phyloP scores from a whole-genome alignment of 306 rosid genomes.

The Lotus japonicus region DNA sequence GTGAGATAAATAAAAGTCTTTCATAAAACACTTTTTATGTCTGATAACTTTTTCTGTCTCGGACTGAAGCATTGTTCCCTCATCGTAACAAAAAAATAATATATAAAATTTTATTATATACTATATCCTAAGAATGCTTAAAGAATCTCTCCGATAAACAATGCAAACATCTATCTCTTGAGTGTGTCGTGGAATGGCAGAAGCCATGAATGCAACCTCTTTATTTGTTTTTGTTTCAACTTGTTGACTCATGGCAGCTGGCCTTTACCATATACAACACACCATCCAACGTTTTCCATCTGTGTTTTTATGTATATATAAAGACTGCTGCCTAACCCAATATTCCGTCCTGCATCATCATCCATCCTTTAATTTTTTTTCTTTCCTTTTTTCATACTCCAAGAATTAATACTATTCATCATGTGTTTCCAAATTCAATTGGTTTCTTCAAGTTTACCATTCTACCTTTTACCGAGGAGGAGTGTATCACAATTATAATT shows the following conservation, averaged over 20 bases:
- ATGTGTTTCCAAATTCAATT: background rate
- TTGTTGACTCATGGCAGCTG: conserved; percentile 13
- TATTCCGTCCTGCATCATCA: background rate
- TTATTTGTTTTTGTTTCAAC: background rate
- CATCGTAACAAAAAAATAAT: too few relatives aligned
- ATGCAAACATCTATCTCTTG: too few relatives aligned
- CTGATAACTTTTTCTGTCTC: too few relatives aligned
- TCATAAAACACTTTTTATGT: too few relatives aligned
- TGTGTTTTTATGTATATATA: background rate
- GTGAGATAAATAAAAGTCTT: too few relatives aligned
- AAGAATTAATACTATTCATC: conserved; percentile 1
- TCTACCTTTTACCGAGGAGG: background rate
- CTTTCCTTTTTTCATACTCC: conserved; percentile 9
- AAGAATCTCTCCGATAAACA: too few relatives aligned
- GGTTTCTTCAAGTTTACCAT: background rate
- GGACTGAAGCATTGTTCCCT: too few relatives aligned
- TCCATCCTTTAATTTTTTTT: background rate
- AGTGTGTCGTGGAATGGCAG: background rate
- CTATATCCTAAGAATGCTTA: too few relatives aligned
- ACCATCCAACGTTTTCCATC: background rate
- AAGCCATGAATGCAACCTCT: background rate
- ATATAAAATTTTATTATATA: too few relatives aligned
- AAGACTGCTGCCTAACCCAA: conserved; percentile 8
- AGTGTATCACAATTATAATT: too few relatives aligned
- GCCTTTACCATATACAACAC: conserved; percentile 2